phyloP scores from a whole-genome alignment of 2,329 filamentous ascomycete species.

The Aspergillus sp. region DNA sequence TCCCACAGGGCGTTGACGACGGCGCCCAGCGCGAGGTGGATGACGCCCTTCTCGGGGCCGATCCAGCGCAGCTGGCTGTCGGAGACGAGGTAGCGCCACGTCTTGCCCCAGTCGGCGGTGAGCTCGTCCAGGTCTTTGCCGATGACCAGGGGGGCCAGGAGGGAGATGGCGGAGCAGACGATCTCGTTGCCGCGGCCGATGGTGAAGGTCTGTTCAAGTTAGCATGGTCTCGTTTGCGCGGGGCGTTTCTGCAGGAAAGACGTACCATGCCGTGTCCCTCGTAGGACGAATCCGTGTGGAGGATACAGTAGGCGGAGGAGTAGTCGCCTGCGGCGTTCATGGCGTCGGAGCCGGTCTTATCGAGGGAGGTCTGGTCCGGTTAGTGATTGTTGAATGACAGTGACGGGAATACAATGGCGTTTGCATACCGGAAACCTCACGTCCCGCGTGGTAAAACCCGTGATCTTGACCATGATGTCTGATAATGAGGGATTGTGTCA shows the following conservation, averaged over 20 bases:
- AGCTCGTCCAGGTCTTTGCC: conserved; percentile 75
- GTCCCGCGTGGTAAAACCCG: conserved; percentile 68
- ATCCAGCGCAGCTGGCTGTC: conserved; percentile 93
- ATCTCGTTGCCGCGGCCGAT: conserved; percentile 80
- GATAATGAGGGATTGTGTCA: conserved; percentile 1
- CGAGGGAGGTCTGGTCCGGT: conserved; percentile 69
- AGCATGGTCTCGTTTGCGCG: neutral
- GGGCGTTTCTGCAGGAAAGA: neutral
- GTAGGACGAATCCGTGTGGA: conserved; percentile 69
- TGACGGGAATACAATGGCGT: neutral
- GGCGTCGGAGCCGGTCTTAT: conserved; percentile 94
- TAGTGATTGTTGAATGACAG: conserved; percentile 4
- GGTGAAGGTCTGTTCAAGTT: conserved; percentile 40
- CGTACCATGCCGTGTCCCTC: conserved; percentile 44
- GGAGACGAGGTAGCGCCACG: conserved; percentile 87
- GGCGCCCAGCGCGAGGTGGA: conserved; percentile 84
- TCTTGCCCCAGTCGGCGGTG: conserved; percentile 78
- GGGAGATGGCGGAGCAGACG: conserved; percentile 78
- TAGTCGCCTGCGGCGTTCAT: conserved; percentile 96
- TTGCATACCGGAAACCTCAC: conserved; percentile 65
- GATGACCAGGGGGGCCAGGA: conserved; percentile 73
- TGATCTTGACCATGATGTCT: conserved; percentile 61
- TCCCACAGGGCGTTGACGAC: conserved; percentile 94
- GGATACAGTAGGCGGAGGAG: conserved; percentile 89
- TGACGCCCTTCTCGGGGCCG: conserved; percentile 89